Evolutionary conservation across 176 grass and related monocot genomes (phyloP).

Genomic region (Musa beccarii): DNA sequence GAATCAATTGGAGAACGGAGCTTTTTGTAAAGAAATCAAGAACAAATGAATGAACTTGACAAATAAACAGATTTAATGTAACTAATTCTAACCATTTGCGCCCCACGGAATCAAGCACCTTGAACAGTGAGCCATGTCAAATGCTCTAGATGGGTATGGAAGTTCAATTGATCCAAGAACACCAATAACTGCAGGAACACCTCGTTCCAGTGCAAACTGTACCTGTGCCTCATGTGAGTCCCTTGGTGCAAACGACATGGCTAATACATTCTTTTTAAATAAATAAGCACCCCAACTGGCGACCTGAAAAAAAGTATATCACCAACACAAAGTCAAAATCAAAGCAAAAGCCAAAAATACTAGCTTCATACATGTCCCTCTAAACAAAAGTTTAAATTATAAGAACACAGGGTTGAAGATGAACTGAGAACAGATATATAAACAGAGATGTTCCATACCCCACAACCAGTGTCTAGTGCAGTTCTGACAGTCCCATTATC

Average conservation of each 20-base stretch:
- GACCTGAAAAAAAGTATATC: constrained; percentile 32
- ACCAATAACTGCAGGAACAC: constrained; percentile 80
- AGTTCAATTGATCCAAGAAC: constrained; percentile 83
- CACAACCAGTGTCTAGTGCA: constrained; percentile 79
- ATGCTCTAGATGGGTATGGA: constrained; percentile 62
- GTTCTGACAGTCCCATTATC: constrained; percentile 51
- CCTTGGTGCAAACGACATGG: constrained; percentile 89
- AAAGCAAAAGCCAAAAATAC: not conserved
- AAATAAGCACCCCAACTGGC: constrained; percentile 83
- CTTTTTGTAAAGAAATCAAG: not conserved
- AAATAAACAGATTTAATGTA: not conserved
- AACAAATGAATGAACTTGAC: not conserved
- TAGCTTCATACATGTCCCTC: not conserved
- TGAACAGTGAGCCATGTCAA: constrained; percentile 96
- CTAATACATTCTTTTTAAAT: constrained; percentile 41
- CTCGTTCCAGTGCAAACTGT: constrained; percentile 84
- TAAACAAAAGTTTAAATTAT: too few species aligned
- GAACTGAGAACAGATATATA: not conserved
- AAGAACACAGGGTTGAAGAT: not conserved
- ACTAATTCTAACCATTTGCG: constrained; percentile 39
- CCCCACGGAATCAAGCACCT: constrained; percentile 87
- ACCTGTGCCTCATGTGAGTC: constrained; percentile 92
- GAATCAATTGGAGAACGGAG: not conserved
- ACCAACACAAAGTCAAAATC: not conserved
- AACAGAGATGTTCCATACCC: constrained; percentile 32